Conservation (phyloP, 306 rosid genomes). For the Rubus idaeus region DNA sequence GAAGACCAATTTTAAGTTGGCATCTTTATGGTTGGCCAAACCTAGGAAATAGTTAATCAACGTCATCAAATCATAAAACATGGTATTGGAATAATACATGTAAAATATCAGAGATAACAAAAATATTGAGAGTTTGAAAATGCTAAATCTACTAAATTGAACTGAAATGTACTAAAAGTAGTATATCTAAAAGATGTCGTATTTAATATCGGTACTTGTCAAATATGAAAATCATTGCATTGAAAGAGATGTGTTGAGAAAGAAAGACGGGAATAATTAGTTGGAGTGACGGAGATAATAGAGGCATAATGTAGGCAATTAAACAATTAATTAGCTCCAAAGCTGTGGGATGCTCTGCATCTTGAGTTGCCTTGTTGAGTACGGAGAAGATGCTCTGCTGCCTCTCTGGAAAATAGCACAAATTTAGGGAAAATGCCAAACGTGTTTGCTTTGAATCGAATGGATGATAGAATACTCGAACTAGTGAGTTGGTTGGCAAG, state of each 20-base stretch:
- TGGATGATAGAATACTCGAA: conserved; percentile 32
- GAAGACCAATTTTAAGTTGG: background rate
- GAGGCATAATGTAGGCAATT: background rate
- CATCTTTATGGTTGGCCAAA: background rate
- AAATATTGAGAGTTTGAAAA: background rate
- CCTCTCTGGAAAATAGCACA: conserved; percentile 31
- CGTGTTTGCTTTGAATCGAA: conserved; percentile 78
- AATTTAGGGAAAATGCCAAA: conserved; percentile 34
- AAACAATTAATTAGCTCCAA: background rate
- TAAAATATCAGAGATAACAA: background rate
- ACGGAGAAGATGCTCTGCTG: conserved; percentile 25
- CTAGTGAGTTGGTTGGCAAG: conserved; percentile 82
- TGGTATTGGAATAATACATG: too few species aligned
- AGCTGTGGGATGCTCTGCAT: background rate
- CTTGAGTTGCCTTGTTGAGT: conserved; percentile 7
- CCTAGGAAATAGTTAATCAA: background rate
- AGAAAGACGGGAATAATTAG: background rate
- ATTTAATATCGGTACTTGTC: background rate
- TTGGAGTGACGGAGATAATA: background rate
- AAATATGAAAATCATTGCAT: background rate
- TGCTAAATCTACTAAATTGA: too few species aligned
- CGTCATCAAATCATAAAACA: background rate
- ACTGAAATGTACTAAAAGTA: background rate
- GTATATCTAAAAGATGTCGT: background rate
- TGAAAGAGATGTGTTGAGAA: background rate